These are phyloP conservation scores for Odontarrhena argentea DNA, from an alignment of 345 rosid genomes.

Conservation along the genomic window DNA sequence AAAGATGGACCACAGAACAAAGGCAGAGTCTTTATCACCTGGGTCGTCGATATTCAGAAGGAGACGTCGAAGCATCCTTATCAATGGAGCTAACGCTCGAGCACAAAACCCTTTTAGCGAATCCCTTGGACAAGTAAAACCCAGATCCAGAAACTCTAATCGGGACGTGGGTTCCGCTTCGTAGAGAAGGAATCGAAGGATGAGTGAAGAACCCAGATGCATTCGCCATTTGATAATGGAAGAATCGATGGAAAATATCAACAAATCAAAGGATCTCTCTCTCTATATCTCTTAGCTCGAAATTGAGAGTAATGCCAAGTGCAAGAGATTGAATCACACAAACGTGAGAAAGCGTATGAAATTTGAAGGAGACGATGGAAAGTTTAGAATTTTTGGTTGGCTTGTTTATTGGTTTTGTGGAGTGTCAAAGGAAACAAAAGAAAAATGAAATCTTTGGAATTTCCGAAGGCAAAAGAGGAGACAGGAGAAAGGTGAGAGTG, in stretches of 20 bases:
- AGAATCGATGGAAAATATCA: background rate
- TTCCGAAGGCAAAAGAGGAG: constrained; percentile 44
- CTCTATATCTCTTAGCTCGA: constrained; percentile 12
- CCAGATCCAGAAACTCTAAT: constrained; percentile 68
- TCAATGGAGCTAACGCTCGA: constrained; percentile 49
- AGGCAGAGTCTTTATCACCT: constrained; percentile 42
- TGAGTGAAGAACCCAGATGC: constrained; percentile 66
- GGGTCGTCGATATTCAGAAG: constrained; percentile 57
- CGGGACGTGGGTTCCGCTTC: constrained; percentile 51
- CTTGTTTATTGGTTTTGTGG: background rate
- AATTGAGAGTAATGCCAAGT: constrained; percentile 24
- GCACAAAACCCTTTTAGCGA: constrained; percentile 57
- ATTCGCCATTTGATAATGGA: constrained; percentile 61
- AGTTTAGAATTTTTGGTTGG: background rate
- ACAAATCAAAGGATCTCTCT: constrained; percentile 38
- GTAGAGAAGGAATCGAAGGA: constrained; percentile 60
- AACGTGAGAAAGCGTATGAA: constrained; percentile 12
- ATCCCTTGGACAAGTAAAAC: constrained; percentile 47
- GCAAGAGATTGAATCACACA: constrained; percentile 18
- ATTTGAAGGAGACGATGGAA: background rate
- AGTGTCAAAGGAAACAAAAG: background rate
- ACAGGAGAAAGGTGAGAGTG: constrained; percentile 34
- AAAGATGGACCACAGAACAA: background rate
- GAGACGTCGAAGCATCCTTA: constrained; percentile 44
- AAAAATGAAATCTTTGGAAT: constrained; percentile 41